phyloP scores from a whole-genome alignment of 495 filamentous ascomycete genomes.

The Podospora didyma region DNA sequence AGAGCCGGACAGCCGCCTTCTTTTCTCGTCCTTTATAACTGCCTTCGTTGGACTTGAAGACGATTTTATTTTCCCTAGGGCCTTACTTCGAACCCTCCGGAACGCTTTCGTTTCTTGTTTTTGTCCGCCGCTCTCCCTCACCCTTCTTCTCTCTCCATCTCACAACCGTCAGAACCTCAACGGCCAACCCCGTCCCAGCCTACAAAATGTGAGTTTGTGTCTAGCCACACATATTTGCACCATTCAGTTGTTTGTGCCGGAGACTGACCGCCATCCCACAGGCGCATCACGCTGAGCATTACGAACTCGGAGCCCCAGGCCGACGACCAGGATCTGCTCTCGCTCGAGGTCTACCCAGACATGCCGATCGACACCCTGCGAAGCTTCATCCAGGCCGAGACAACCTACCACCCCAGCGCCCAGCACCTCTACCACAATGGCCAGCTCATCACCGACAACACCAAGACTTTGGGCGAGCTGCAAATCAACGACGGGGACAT shows the following conservation, averaged over 20 bases:
- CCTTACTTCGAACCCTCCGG: background rate
- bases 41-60: background rate
- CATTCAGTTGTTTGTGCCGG: background rate
- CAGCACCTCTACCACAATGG: conserved; percentile 89
- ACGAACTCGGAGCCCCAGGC: conserved; percentile 68
- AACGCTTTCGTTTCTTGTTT: background rate
- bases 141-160: background rate
- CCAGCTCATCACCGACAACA: conserved; percentile 68
- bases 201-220: background rate
- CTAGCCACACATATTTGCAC: background rate
- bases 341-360: conserved; percentile 75
- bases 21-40: background rate
- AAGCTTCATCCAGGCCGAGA: conserved; percentile 66
- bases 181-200: too few species aligned
- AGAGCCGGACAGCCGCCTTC: background rate
- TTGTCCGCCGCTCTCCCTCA: background rate
- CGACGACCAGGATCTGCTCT: conserved; percentile 72
- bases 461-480: conserved; percentile 75
- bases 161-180: background rate
- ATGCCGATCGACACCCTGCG: conserved; percentile 87
- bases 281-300: conserved; percentile 55
- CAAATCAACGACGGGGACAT: conserved; percentile 87
- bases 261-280: conserved; percentile 1
- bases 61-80: background rate
- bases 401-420: conserved; percentile 46